Percentiles rank a stretch among this genome's conserved stretches.
These are phyloP conservation scores for Schizosaccharomyces japonicus DNA, from an alignment of 805 yeast species.

Conservation along the genomic window DNA sequence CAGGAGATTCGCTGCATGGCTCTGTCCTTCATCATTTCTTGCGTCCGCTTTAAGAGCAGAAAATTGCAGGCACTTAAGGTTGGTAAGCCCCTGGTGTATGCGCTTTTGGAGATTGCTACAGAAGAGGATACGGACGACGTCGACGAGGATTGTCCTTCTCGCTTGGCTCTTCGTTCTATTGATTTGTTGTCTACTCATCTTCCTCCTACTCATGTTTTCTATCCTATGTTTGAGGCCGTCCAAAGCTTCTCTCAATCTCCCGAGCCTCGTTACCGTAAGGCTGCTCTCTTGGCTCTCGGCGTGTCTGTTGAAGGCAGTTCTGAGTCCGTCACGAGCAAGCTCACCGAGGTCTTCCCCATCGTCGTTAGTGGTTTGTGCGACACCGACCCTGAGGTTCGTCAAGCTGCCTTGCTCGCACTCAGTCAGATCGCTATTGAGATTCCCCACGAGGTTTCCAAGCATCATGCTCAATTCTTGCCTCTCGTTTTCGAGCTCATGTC, in stretches of 20 bases:
- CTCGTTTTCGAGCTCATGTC: conserved; percentile 63
- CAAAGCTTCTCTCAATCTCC: conserved; percentile 23
- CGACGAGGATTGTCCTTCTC: conserved; percentile 57
- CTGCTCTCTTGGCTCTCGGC: conserved; percentile 59
- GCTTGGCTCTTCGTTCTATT: conserved; percentile 57
- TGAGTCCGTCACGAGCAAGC: conserved; percentile 58
- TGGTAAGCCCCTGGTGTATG: conserved; percentile 55
- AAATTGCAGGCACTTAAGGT: conserved; percentile 58
- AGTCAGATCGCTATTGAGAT: conserved; percentile 59
- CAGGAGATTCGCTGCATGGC: conserved; percentile 68
- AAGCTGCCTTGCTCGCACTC: conserved; percentile 66
- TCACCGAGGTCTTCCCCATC: conserved; percentile 47
- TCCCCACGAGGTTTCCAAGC: conserved; percentile 63
- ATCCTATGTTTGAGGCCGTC: conserved; percentile 36
- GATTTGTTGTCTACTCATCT: conserved; percentile 57
- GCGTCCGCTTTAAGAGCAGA: conserved; percentile 55
- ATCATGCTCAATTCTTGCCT: conserved; percentile 64
- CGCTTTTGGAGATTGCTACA: conserved; percentile 53
- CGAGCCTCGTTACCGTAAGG: conserved; percentile 65
- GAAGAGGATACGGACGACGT: conserved; percentile 77
- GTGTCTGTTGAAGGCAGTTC: conserved; percentile 83
- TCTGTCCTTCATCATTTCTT: conserved; percentile 58
- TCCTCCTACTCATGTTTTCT: conserved; percentile 81
- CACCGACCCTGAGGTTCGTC: conserved; percentile 45
- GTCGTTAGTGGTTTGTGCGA: conserved; percentile 60